These are phyloP conservation scores for Whalleya microplaca DNA, from an alignment of 2,329 filamentous ascomycete species.

Conservation along the genomic window DNA sequence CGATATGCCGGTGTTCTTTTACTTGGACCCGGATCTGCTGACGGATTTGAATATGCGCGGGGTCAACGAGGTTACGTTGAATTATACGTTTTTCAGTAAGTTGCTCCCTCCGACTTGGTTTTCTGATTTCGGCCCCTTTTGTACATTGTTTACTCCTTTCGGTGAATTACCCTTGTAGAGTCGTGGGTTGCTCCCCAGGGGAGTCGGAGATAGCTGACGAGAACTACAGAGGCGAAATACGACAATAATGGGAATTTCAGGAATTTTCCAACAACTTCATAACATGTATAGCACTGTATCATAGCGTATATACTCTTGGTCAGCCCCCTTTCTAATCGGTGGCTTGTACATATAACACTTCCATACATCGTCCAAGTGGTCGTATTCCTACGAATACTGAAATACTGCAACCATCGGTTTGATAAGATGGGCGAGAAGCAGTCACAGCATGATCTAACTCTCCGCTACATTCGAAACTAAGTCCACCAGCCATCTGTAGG, in stretches of 20 bases:
- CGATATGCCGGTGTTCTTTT: constrained; percentile 99
- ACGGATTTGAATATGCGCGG: constrained; percentile 91
- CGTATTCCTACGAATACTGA: background rate
- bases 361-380: background rate
- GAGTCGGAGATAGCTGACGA: constrained; percentile 11
- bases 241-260: constrained; percentile 76
- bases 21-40: constrained; percentile 93
- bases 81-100: constrained; percentile 98
- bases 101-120: constrained; percentile 26
- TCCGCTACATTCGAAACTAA: background rate
- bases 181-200: background rate
- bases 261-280: constrained; percentile 26
- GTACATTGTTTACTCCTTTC: background rate
- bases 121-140: background rate
- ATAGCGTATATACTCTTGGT: constrained; percentile 1
- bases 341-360: background rate
- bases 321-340: background rate
- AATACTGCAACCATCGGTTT: background rate
- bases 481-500: no score
- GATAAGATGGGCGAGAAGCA: background rate
- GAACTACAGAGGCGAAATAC: constrained; percentile 74
- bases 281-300: constrained; percentile 10
- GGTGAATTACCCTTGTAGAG: no score
- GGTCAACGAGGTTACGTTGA: constrained; percentile 93
- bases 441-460: background rate